Conservation (phyloP, 495 filamentous ascomycete genomes). For the Halenospora varia region DNA sequence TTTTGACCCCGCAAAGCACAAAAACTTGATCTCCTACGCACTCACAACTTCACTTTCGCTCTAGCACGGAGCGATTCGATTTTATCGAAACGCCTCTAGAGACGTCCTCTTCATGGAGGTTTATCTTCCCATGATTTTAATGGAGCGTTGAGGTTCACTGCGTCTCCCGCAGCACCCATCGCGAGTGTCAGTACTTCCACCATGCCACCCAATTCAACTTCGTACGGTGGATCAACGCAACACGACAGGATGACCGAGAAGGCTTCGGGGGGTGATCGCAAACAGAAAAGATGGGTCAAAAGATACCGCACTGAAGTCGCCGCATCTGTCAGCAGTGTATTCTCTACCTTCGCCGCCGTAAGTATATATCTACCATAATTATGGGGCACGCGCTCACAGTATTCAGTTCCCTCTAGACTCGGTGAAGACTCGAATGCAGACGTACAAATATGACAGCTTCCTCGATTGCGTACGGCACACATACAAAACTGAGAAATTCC, state of each 20-base stretch:
- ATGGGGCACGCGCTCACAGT: neutral
- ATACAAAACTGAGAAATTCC: slow-evolving; percentile 64
- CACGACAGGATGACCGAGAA: slow-evolving; percentile 16
- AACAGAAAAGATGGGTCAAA: slow-evolving; percentile 59
- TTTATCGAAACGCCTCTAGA: neutral
- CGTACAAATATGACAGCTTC: slow-evolving; percentile 67
- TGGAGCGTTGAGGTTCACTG: slow-evolving; percentile 3
- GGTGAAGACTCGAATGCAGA: slow-evolving; percentile 85
- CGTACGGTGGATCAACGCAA: slow-evolving; percentile 12
- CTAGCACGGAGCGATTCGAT: neutral
- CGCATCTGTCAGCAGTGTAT: slow-evolving; percentile 66
- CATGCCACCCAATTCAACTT: slow-evolving; percentile 5
- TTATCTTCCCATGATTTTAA: slow-evolving; percentile 3
- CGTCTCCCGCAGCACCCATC: neutral
- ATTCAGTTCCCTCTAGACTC: slow-evolving; percentile 75
- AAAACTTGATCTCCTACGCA: neutral
- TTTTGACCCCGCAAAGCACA: slow-evolving; percentile 15
- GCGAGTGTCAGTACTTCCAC: slow-evolving; percentile 1
- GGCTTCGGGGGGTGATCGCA: slow-evolving; percentile 27
- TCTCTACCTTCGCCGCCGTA: slow-evolving; percentile 67
- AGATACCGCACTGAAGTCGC: slow-evolving; percentile 76
- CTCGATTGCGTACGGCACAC: slow-evolving; percentile 67
- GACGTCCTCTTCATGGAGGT: slow-evolving; percentile 1
- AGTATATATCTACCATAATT: slow-evolving; percentile 17
- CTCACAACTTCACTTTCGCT: neutral